Conservation (phyloP, 768 basidiomycete genomes). For the Infundibulicybe gibba region DNA sequence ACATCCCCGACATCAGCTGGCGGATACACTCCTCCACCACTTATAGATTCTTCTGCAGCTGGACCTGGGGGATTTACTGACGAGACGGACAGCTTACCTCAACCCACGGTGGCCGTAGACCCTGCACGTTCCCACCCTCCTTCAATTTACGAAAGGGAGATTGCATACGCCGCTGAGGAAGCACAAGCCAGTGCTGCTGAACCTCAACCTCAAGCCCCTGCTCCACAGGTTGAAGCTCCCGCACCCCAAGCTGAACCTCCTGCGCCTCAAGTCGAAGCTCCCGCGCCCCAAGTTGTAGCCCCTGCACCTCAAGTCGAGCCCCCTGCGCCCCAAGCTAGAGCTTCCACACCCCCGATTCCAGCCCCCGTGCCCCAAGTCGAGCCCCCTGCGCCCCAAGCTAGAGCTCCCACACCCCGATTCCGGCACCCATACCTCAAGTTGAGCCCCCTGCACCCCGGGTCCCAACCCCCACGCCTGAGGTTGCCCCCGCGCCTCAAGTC, state of each 20-base stretch:
- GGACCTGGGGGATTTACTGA: conserved; percentile 52
- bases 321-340: neutral
- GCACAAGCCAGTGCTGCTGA: conserved; percentile 2
- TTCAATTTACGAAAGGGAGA: conserved; percentile 10
- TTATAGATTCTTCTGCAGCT: conserved; percentile 30
- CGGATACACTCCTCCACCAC: conserved; percentile 34
- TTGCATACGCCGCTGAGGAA: neutral
- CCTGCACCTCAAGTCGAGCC: conserved; percentile 3
- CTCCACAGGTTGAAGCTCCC: conserved; percentile 3
- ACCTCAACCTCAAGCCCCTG: conserved; percentile 4
- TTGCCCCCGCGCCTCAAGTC: too few species aligned
- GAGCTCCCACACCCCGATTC: too few species aligned
- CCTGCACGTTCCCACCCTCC: conserved; percentile 18
- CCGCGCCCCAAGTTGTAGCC: neutral
- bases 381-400: neutral
- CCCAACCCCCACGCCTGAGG: too few species aligned
- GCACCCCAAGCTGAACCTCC: neutral
- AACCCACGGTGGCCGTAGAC: conserved; percentile 23
- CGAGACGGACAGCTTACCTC: conserved; percentile 42
- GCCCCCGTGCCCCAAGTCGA: neutral
- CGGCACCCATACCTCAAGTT: neutral
- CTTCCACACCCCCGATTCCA: too few species aligned
- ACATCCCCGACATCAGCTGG: neutral
- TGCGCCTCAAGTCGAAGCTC: conserved; percentile 1
- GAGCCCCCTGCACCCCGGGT: too few species aligned